These are phyloP conservation scores for Trametes hirsuta DNA, from an alignment of 1,284 basidiomycete species.

Conservation along the genomic window DNA sequence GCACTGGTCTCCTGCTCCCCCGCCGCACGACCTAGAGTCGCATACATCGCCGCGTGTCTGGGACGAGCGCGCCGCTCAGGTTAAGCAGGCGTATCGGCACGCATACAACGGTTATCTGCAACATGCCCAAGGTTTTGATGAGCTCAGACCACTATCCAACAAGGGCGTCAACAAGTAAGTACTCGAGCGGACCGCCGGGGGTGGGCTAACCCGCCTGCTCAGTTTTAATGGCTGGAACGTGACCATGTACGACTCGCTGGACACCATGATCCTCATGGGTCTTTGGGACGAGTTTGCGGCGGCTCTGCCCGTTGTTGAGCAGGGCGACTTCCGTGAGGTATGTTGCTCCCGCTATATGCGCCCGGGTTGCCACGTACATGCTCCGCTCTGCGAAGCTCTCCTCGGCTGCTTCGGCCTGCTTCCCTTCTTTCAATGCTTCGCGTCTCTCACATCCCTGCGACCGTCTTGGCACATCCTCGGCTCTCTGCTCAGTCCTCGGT, in stretches of 20 bases:
- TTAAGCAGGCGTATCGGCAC: conserved; percentile 63
- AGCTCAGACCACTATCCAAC: conserved; percentile 58
- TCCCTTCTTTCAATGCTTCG: not conserved
- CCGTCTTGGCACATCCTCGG: not conserved
- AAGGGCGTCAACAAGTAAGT: conserved; percentile 54
- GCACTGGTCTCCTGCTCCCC: conserved; percentile 7
- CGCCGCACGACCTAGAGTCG: not conserved
- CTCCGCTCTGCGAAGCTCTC: not conserved
- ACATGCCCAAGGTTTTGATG: conserved; percentile 62
- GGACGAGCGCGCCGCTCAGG: conserved; percentile 55
- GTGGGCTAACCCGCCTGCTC: not conserved
- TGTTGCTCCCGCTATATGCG: not conserved
- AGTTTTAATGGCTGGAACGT: conserved; percentile 90
- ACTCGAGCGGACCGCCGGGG: not conserved
- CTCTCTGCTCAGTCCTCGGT: not conserved
- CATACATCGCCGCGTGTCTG: conserved; percentile 39
- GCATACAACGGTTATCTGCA: conserved; percentile 66
- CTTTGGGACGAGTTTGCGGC: conserved; percentile 78
- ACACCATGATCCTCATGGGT: conserved; percentile 89
- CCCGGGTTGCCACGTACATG: conserved; percentile 14
- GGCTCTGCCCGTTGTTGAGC: conserved; percentile 71
- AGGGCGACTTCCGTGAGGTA: conserved; percentile 61
- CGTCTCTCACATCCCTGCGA: conserved; percentile 2
- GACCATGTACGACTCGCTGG: conserved; percentile 80
- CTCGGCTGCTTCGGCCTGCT: not conserved